phyloP scores from a whole-genome alignment of 805 yeast species.

The Yarrowia sp. region DNA sequence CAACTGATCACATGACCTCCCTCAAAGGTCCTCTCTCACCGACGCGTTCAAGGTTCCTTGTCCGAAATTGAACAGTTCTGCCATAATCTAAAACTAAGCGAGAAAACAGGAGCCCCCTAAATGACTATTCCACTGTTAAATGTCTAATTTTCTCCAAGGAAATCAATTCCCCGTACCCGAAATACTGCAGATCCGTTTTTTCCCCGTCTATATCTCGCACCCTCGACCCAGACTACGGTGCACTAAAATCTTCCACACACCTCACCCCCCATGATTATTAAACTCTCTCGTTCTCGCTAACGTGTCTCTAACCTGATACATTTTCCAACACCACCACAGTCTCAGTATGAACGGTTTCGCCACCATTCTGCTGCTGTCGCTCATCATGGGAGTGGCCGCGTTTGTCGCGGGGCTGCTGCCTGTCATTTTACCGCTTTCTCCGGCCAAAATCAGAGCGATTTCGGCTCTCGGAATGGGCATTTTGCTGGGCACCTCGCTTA shows the following conservation, averaged over 20 bases:
- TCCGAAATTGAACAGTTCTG: background rate
- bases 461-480: constrained; percentile 67
- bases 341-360: constrained; percentile 26
- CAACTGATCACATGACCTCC: too few species aligned
- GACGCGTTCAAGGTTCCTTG: background rate
- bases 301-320: constrained; percentile 1
- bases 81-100: background rate
- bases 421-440: constrained; percentile 38
- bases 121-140: too few species aligned
- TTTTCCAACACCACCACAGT: background rate
- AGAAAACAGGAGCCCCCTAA: background rate
- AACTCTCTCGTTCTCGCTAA: constrained; percentile 16
- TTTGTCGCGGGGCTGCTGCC: constrained; percentile 45
- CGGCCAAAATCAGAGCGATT: constrained; percentile 49
- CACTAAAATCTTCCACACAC: background rate
- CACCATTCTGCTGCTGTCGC: constrained; percentile 41
- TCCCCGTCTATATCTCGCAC: background rate
- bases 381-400: constrained; percentile 44
- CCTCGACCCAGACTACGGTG: too few species aligned
- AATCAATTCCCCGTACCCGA: background rate
- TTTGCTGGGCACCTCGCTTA: constrained; percentile 64
- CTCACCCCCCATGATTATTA: background rate
- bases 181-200: background rate
- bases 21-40: too few species aligned
- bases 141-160: too few species aligned